phyloP scores from a whole-genome alignment of 371 early-diverging fungal genomes.

The Mortierella sp. region DNA sequence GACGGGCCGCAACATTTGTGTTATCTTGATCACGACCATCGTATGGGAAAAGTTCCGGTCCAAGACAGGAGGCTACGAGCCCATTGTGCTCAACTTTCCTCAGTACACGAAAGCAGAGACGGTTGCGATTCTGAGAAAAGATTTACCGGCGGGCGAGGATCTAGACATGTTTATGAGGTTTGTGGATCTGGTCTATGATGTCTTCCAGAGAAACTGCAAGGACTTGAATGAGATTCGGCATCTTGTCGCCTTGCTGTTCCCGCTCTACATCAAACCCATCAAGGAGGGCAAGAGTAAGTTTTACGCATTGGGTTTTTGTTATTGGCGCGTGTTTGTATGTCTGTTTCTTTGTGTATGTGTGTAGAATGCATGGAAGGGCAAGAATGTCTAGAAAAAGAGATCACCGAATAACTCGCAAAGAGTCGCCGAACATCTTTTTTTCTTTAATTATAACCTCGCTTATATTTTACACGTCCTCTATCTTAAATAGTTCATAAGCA shows the following conservation, averaged over 20 bases:
- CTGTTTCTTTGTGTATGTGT: neutral
- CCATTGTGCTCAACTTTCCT: constrained; percentile 76
- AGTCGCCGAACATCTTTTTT: neutral
- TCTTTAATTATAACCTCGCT: neutral
- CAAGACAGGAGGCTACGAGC: constrained; percentile 75
- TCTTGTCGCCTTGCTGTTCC: constrained; percentile 81
- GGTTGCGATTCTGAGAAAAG: constrained; percentile 76
- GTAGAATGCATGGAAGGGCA: neutral
- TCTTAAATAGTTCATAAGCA: constrained; percentile 56
- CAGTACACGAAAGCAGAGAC: constrained; percentile 80
- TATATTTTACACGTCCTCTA: neutral
- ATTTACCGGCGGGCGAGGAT: constrained; percentile 75
- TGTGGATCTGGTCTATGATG: constrained; percentile 79
- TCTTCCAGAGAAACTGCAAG: constrained; percentile 83
- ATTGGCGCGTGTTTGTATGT: neutral
- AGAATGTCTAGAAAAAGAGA: neutral
- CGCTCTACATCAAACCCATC: constrained; percentile 86
- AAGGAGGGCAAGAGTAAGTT: constrained; percentile 73
- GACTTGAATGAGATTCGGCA: constrained; percentile 90
- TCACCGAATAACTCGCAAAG: neutral
- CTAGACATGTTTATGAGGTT: constrained; percentile 72
- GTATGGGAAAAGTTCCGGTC: constrained; percentile 86
- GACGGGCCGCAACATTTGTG: constrained; percentile 73
- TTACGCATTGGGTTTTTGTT: neutral
- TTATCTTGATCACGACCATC: constrained; percentile 80